A percentile compares a stretch with the other conserved stretches of the same genome.
phyloP scores from a whole-genome alignment of 306 rosid species.

The Fagus crenata region DNA sequence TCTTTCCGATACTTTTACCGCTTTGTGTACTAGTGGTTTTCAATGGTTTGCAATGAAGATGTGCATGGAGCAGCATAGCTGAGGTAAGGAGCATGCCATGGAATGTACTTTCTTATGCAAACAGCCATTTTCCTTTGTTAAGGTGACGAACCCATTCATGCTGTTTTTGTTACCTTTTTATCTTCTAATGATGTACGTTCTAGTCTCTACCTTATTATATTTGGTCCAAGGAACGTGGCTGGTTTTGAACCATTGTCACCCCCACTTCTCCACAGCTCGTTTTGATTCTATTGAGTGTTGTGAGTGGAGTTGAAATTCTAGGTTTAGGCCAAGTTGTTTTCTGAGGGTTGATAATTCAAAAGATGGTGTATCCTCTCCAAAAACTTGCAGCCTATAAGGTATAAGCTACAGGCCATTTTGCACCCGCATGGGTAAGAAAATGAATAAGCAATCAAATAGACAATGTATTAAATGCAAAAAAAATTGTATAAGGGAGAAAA shows the following conservation, averaged over 20 bases:
- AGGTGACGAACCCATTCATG: constrained; percentile 43
- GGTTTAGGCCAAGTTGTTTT: neutral
- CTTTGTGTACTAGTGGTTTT: neutral
- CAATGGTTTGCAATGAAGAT: constrained; percentile 12
- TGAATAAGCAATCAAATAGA: too few species aligned
- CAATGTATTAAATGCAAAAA: too few species aligned
- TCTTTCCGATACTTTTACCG: neutral
- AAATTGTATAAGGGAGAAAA: too few species aligned
- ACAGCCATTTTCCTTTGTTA: constrained; percentile 47
- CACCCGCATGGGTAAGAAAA: too few species aligned
- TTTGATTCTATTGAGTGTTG: neutral
- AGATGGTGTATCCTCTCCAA: neutral
- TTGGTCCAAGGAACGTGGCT: constrained; percentile 19
- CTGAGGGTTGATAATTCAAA: too few species aligned
- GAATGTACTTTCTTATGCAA: constrained; percentile 27
- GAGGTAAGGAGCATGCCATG: constrained; percentile 26
- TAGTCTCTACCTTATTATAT: neutral
- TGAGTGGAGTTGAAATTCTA: neutral
- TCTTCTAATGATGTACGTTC: constrained; percentile 18
- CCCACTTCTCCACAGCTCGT: constrained; percentile 30
- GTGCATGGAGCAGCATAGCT: constrained; percentile 9
- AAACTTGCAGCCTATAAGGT: neutral
- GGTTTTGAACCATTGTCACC: constrained; percentile 20
- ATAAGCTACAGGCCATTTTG: neutral
- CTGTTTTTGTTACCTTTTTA: constrained; percentile 22